phyloP scores from a whole-genome alignment of 2,329 filamentous ascomycete genomes.

The Penicillium fuscoglaucum region DNA sequence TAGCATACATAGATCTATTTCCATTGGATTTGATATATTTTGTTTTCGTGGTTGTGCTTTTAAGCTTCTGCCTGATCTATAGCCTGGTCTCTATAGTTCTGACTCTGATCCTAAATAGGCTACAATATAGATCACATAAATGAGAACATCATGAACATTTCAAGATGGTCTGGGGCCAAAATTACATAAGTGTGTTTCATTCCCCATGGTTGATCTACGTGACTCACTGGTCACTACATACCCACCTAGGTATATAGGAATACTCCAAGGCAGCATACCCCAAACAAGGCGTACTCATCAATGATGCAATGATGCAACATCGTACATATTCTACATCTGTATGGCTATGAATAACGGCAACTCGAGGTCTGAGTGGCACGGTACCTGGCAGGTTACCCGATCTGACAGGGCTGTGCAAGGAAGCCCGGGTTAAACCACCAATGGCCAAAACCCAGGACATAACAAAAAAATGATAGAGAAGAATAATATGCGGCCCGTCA shows the following conservation, averaged over 20 bases:
- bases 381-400: constrained; percentile 13
- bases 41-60: not conserved
- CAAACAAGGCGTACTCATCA: not conserved
- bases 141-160: not conserved
- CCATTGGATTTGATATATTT: not conserved
- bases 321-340: not conserved
- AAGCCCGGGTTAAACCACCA: constrained; percentile 1
- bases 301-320: not conserved
- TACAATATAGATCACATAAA: not conserved
- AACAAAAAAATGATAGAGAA: not conserved
- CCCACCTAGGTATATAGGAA: not conserved
- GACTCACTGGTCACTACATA: constrained; percentile 1
- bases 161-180: not conserved
- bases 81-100: not conserved
- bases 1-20: too few species aligned
- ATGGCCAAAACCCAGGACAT: not conserved
- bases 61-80: not conserved
- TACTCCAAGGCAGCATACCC: not conserved
- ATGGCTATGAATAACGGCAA: not conserved
- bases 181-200: not conserved
- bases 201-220: not conserved
- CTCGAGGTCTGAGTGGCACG: constrained; percentile 4
- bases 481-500: constrained; percentile 1
- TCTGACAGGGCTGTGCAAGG: constrained; percentile 7
- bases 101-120: not conserved